A percentile compares a stretch with the other conserved stretches of the same genome.
These are phyloP conservation scores for Aureobasidium uvarum DNA, from an alignment of 2,329 filamentous ascomycete genomes.

Conservation along the genomic window DNA sequence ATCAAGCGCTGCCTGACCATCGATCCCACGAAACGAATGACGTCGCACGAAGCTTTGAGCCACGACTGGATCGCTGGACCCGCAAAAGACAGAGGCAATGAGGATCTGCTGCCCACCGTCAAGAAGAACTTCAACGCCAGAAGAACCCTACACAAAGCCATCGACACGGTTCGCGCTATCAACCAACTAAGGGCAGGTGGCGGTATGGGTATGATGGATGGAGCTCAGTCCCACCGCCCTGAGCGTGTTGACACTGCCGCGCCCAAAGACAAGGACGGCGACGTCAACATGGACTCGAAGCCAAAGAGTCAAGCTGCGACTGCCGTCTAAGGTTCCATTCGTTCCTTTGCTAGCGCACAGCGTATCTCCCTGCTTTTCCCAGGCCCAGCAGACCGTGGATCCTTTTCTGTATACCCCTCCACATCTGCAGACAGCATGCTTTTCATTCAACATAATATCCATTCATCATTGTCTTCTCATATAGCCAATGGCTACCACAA, in stretches of 20 bases:
- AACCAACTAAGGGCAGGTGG: constrained; percentile 64
- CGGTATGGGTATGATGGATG: constrained; percentile 59
- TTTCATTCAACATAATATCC: neutral
- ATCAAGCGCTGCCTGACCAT: constrained; percentile 89
- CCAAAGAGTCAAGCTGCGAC: neutral
- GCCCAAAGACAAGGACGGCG: constrained; percentile 32
- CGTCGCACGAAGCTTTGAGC: constrained; percentile 72
- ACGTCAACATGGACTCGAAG: constrained; percentile 43
- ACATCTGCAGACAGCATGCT: constrained; percentile 1
- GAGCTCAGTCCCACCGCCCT: constrained; percentile 57
- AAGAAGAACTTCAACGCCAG: constrained; percentile 71
- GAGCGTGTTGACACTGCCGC: constrained; percentile 33
- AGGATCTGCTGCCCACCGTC: constrained; percentile 62
- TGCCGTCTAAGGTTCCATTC: neutral
- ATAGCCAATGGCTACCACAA: neutral
- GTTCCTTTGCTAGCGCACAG: neutral
- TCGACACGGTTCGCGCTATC: constrained; percentile 66
- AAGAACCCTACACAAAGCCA: constrained; percentile 63
- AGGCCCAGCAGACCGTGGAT: constrained; percentile 2
- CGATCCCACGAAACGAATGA: constrained; percentile 83
- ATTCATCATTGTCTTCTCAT: neutral
- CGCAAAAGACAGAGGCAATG: constrained; percentile 47
- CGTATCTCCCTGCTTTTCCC: neutral
- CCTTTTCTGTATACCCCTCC: constrained; percentile 21
- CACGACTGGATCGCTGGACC: constrained; percentile 64